Percentiles rank a stretch among this genome's conserved stretches.
Evolutionary conservation across 2,329 filamentous ascomycete species (phyloP).

Genomic region (Diplodia intermedia): DNA sequence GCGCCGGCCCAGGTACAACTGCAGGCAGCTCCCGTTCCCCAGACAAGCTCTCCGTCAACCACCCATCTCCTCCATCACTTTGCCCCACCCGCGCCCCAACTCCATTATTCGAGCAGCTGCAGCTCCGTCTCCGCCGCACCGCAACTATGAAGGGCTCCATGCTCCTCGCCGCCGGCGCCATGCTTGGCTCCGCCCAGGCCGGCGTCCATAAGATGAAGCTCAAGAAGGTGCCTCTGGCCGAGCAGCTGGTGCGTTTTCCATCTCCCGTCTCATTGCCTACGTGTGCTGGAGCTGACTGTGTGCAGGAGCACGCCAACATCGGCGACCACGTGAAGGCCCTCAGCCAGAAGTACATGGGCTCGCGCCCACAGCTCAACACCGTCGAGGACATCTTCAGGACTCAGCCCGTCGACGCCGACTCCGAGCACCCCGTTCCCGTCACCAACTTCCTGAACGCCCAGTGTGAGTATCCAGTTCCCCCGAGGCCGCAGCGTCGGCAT

Average conservation of each 20-base stretch:
- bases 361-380: slow-evolving; percentile 65
- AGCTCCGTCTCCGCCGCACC: not conserved
- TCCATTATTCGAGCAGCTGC: slow-evolving; percentile 6
- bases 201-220: slow-evolving; percentile 96
- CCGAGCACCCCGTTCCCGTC: slow-evolving; percentile 81
- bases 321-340: slow-evolving; percentile 81
- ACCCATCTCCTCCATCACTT: slow-evolving; percentile 6
- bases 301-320: slow-evolving; percentile 77
- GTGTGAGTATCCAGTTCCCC: slow-evolving; percentile 67
- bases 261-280: slow-evolving; percentile 27
- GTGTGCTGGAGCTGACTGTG: slow-evolving; percentile 35
- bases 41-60: slow-evolving; percentile 6
- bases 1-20: slow-evolving; percentile 27
- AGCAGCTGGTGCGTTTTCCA: slow-evolving; percentile 79
- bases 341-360: slow-evolving; percentile 95
- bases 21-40: slow-evolving; percentile 27
- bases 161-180: slow-evolving; percentile 77
- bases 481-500: not conserved
- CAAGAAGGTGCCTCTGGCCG: slow-evolving; percentile 90
- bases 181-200: slow-evolving; percentile 83
- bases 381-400: slow-evolving; percentile 81
- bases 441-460: slow-evolving; percentile 99
- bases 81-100: not conserved
- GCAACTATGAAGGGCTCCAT: slow-evolving; percentile 81
- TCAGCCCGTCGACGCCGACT: slow-evolving; percentile 69